A percentile compares a stretch with the other conserved stretches of the same genome.
Evolutionary conservation across 345 rosid species (phyloP).

Genomic region (Eucalyptus marginata): DNA sequence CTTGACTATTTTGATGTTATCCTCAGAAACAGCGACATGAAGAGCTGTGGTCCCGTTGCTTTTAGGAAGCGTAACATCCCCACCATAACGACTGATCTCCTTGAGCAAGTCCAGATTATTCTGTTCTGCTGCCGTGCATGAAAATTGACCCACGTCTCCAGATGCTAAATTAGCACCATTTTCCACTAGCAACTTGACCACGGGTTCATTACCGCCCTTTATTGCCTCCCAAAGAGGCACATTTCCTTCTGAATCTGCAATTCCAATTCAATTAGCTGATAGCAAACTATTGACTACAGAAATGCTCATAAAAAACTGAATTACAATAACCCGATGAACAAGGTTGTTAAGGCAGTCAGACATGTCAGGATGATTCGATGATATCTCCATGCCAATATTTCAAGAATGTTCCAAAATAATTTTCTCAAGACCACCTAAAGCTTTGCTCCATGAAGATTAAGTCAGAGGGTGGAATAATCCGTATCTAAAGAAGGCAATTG

Average conservation of each 20-base stretch:
- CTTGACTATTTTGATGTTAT: conserved; percentile 48
- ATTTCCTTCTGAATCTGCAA: conserved; percentile 63
- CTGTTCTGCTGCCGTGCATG: conserved; percentile 70
- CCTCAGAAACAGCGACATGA: conserved; percentile 83
- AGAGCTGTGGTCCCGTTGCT: conserved; percentile 60
- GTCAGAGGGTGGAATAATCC: background rate
- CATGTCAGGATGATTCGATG: background rate
- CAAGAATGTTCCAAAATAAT: background rate
- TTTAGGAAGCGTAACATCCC: conserved; percentile 42
- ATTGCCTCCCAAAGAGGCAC: conserved; percentile 92
- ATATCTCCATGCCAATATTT: background rate
- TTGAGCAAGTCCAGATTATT: conserved; percentile 46
- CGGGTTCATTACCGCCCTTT: conserved; percentile 41
- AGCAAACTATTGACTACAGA: background rate
- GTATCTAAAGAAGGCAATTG: background rate
- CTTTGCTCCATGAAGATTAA: background rate
- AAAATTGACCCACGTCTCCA: conserved; percentile 78
- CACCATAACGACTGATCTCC: conserved; percentile 47
- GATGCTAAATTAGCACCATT: conserved; percentile 28
- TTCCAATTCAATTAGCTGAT: background rate
- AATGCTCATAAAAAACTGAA: background rate
- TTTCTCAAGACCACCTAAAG: background rate
- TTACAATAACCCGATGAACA: background rate
- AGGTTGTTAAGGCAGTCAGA: background rate
- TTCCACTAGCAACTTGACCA: conserved; percentile 35